Evolutionary conservation across 805 yeast genomes (phyloP), one percentile per base, ranked within the genome.

Genomic region (Lachancea meyersii): DNA sequence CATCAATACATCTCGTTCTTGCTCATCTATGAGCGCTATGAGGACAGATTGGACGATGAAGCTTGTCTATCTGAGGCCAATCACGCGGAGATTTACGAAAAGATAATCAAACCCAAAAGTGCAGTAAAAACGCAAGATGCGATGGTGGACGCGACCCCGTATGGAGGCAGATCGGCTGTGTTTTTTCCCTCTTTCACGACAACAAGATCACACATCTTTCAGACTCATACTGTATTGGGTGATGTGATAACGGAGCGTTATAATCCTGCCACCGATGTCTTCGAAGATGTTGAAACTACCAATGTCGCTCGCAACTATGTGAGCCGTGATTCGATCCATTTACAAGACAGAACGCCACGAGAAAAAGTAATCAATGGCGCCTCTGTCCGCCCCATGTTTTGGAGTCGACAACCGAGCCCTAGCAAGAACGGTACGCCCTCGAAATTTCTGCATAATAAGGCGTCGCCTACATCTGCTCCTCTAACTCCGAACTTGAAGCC

Each of bases 1-100:
- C 60, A 70, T n/a, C 68, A 72, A 19, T 48, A 61, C 6, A 51
- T 64, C 1, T 51, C 74, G 9, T 70, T 70, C 45, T 60, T 61
- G 24, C 46, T 75, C 5, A 55, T 77, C 11, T 53, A 65, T n/a
- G 48, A 53, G 28, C 65, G 68, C 32, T 84, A 76, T 53, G 61
- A 73, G 27, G 66, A 62, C 1, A 64, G 76, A 40, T 43, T 79
- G 14, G 64, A 72, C 33, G 89, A 84, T 60, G 80, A 79, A 48
- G 77, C 75, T 41, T 65, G 82, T 7, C 56, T 84, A 4, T 71
- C 71, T 44, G 75, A 73, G 46, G 86, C 82, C 53, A 74, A 76
- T 48, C 65, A 79, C 46, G 72, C 71, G 28, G 93, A 85, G 52
- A 79, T 79, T 52, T 73, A 80, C 50, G 60, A 70, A 23, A 83